These are phyloP conservation scores for Talaromyces sp. DNA, from an alignment of 2,329 filamentous ascomycete genomes.

Conservation along the genomic window DNA sequence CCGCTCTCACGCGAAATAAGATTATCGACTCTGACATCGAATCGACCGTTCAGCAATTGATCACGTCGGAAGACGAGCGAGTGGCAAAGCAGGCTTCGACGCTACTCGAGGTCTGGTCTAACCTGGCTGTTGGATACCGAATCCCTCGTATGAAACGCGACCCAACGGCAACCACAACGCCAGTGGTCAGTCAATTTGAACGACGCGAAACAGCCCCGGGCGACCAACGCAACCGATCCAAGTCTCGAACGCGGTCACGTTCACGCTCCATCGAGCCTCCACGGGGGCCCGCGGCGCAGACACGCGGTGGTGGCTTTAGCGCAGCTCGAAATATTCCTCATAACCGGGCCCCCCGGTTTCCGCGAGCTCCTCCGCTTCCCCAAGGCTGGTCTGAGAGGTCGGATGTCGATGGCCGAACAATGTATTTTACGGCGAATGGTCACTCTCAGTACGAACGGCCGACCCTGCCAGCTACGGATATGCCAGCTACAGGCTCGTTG, in stretches of 20 bases:
- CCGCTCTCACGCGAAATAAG: conserved; percentile 91
- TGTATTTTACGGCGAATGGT: conserved; percentile 80
- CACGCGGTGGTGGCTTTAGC: conserved; percentile 53
- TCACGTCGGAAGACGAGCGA: conserved; percentile 64
- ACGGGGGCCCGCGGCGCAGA: conserved; percentile 38
- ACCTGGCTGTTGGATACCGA: conserved; percentile 83
- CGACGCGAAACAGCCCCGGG: conserved; percentile 49
- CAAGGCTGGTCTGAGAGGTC: conserved; percentile 80
- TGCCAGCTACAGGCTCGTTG: conserved; percentile 60
- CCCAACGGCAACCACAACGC: conserved; percentile 51
- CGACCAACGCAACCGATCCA: conserved; percentile 23
- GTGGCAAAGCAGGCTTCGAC: conserved; percentile 67
- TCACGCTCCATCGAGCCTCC: conserved; percentile 44
- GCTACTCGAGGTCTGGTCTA: conserved; percentile 80
- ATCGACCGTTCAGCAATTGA: conserved; percentile 66
- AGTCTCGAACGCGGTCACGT: conserved; percentile 46
- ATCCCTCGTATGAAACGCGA: conserved; percentile 88
- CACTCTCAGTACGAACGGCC: conserved; percentile 79
- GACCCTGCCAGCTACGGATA: conserved; percentile 62
- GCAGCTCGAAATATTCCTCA: conserved; percentile 43
- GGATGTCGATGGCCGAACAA: conserved; percentile 67
- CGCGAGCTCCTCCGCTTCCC: conserved; percentile 61
- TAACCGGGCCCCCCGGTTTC: conserved; percentile 52
- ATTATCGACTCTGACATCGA: conserved; percentile 96
- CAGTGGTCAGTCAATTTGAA: conserved; percentile 61